Percentiles rank a stretch among this genome's conserved stretches.
These are phyloP conservation scores for Talaromyces nanjingensis DNA, from an alignment of 495 filamentous ascomycete genomes.

Conservation along the genomic window DNA sequence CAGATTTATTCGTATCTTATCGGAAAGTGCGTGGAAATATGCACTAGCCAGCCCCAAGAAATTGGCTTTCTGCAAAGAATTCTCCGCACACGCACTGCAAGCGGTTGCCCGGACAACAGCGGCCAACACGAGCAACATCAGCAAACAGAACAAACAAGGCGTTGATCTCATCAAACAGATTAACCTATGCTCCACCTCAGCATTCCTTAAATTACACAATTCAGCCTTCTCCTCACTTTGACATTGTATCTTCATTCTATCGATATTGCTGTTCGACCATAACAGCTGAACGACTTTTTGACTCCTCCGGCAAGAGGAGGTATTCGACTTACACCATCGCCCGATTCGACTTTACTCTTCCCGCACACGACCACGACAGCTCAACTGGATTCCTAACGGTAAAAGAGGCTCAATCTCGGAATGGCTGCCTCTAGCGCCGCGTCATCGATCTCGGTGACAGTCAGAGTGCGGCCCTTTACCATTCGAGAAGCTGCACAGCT, in stretches of 20 bases:
- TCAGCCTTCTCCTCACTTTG: neutral
- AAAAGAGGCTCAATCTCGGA: conserved; percentile 11
- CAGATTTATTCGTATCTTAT: neutral
- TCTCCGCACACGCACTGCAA: neutral
- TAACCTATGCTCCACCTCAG: neutral
- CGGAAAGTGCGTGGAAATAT: neutral
- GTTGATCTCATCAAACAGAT: conserved; percentile 1
- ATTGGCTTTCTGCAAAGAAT: too few species aligned
- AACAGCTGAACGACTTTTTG: neutral
- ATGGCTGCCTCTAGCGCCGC: conserved; percentile 54
- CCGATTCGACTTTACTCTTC: neutral
- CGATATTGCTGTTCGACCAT: neutral
- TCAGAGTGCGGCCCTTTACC: conserved; percentile 91
- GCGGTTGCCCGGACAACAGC: conserved; percentile 2
- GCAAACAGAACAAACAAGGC: conserved; percentile 4
- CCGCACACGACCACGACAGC: neutral
- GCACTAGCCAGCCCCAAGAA: neutral
- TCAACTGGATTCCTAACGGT: neutral
- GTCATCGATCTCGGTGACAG: conserved; percentile 63
- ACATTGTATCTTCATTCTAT: neutral
- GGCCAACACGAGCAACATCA: conserved; percentile 1
- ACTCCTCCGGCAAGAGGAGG: conserved; percentile 5
- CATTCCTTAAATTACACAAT: neutral
- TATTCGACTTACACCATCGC: neutral
- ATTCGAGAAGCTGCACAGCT: conserved; percentile 60